These are phyloP conservation scores for Termitomyces sp. DNA, from an alignment of 768 basidiomycete genomes.

Conservation along the genomic window DNA sequence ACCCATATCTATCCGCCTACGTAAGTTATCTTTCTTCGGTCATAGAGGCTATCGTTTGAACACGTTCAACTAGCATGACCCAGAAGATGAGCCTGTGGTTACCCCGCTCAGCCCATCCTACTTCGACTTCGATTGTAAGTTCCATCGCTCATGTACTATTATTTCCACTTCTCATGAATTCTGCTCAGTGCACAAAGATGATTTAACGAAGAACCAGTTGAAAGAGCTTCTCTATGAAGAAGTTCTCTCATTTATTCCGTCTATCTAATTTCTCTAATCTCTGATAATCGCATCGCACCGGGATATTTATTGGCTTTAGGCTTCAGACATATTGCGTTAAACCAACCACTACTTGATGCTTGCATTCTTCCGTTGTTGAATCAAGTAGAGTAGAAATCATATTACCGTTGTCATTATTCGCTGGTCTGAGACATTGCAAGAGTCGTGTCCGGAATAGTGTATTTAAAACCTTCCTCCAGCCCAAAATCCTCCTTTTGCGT, in stretches of 20 bases:
- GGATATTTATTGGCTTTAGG: constrained; percentile 15
- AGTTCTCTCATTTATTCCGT: constrained; percentile 71
- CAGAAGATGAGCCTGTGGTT: constrained; percentile 87
- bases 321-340: constrained; percentile 17
- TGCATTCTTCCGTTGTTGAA: constrained; percentile 22
- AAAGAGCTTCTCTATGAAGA: constrained; percentile 85
- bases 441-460: background rate
- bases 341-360: constrained; percentile 4
- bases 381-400: constrained; percentile 8
- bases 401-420: background rate
- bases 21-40: constrained; percentile 31
- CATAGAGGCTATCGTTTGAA: constrained; percentile 4
- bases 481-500: constrained; percentile 55
- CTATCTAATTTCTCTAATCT: constrained; percentile 40
- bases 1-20: constrained; percentile 93
- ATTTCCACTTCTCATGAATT: constrained; percentile 8
- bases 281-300: background rate
- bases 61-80: constrained; percentile 58
- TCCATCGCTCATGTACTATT: background rate
- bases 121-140: constrained; percentile 86
- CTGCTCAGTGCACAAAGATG: constrained; percentile 61
- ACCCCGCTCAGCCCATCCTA: constrained; percentile 78
- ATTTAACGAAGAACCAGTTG: constrained; percentile 73
- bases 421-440: background rate
- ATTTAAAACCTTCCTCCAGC: constrained; percentile 44